Base-by-base conservation (phyloP, 352 stramenopile species). In the Phytophthora lateralis region DNA sequence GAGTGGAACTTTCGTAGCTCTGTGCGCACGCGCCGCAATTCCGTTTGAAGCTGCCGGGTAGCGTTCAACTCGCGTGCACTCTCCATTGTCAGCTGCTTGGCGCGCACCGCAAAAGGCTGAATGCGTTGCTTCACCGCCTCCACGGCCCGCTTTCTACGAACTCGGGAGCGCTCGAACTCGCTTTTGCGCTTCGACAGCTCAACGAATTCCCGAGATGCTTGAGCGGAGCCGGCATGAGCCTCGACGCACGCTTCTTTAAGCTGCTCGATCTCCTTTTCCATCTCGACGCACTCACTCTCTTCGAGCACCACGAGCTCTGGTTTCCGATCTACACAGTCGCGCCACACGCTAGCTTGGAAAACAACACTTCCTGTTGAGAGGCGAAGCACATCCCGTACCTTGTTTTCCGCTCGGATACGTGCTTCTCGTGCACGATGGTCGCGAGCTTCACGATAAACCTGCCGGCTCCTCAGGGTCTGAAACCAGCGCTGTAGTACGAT, bases 291-390 rank as follows among this genome's bases (percentile, higher is more conserved):
- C 12, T 76, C 64, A 2, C 60, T 57, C 35, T 90, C 79, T 48
- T 82, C 68, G 38, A 90, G 65, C 26, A 62, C 75, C 8, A 53
- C 51, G 30, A 89, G 60, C 30, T 75, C 44, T 21, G 74, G 17
- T 39, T 81, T 83, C 35, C 71, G 61, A 47, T 84, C 82, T 17
- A 88, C 57, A 18, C 78, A 88, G 46, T 90, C 82, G 1, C 74
- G 73, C 85, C 85, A 93, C 14, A 91, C 80, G 6, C 69, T 69
- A 35, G 85, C 79, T 42, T 90, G 85, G 54, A 90, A 93, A 11
- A 89, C 56, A 18, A 88, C 75, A 52, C 67, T 69, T 8, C 52
- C 55, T 29, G 78, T 69, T 38, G 73, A 56, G 1, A 48, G 37
- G 4, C 35, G 55, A 8, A 91, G 46, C 27, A 80, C 69, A 0